Evolutionary conservation across 805 yeast genomes (phyloP), one percentile per base, ranked within the genome.

Genomic region (Blastobotrys chiropterorum): DNA sequence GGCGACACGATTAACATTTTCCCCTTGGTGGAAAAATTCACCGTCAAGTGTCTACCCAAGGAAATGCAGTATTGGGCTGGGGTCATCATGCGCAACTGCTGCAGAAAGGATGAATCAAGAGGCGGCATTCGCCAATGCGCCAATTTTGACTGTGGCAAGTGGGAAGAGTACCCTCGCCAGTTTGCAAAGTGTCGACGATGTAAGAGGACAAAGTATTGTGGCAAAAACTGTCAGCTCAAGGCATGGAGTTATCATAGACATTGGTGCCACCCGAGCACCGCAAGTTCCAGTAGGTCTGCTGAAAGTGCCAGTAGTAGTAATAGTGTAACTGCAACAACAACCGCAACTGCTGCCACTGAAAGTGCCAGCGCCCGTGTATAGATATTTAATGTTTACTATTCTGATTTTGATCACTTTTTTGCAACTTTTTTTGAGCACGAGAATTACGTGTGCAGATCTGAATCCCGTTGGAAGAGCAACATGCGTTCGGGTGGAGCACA

Each of bases 51-150:
- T 49, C 80, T 85, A 58, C 81, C 88, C 2, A 79, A 83, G 43
- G 97, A 90, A 59, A 81, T 90, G 74, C 84, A 86, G 59, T 90
- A 90, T 68, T 92, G 99, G 99, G 88, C 97, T 2, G 94, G 96
- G 2, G 96, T 92, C n/a, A 89, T 90, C 40, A 94, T 94, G 90
- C 76, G 98, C 51, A 94, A 94, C 67, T 90, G 96, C 0, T 92
- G 97, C 65, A 79, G 97, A 52, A 83, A 90, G 62, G 94, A 92
- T 66, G 97, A 90, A 63, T 67, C 77, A 43, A 78, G 85, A 53
- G 92, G 92, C 15, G 97, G 97, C 1, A 85, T 92, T 30, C 77
- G 98, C 49, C 98, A 94, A 69, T 92, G 99, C 68, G 97, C 97
- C 0, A 85, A 84, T 65, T 86, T 90, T 59, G 85, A 82, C 22